Evolutionary conservation across 2,329 filamentous ascomycete genomes (phyloP).

Genomic region (Beauveria australis): DNA sequence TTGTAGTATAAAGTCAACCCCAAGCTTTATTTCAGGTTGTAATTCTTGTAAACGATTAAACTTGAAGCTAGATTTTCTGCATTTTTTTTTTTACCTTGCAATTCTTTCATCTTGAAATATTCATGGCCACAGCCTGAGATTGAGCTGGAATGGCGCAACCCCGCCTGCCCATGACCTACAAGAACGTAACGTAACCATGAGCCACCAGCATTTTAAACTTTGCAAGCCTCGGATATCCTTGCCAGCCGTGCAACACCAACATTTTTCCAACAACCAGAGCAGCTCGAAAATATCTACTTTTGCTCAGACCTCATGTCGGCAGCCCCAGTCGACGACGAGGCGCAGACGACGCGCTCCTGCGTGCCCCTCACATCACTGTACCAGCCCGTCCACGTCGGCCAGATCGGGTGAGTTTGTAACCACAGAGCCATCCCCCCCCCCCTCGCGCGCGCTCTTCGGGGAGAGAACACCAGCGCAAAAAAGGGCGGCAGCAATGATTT

Average conservation of each 20-base stretch:
- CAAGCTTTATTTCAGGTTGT: no score
- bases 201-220: neutral
- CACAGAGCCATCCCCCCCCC: neutral
- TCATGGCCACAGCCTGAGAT: neutral
- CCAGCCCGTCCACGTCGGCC: slow-evolving; percentile 37
- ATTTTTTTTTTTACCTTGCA: no score
- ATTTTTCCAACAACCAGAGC: neutral
- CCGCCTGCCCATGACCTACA: neutral
- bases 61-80: no score
- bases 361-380: slow-evolving; percentile 29
- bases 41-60: no score
- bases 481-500: neutral
- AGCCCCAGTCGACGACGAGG: slow-evolving; percentile 25
- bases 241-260: neutral
- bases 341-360: slow-evolving; percentile 31
- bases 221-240: neutral
- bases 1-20: no score
- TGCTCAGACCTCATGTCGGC: neutral
- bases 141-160: slow-evolving; percentile 1
- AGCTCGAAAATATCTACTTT: neutral
- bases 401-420: slow-evolving; percentile 25
- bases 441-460: no score
- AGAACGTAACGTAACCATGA: no score
- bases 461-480: no score
- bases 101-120: neutral